phyloP scores from a whole-genome alignment of 2,329 filamentous ascomycete species.

The Fusarium sp. region DNA sequence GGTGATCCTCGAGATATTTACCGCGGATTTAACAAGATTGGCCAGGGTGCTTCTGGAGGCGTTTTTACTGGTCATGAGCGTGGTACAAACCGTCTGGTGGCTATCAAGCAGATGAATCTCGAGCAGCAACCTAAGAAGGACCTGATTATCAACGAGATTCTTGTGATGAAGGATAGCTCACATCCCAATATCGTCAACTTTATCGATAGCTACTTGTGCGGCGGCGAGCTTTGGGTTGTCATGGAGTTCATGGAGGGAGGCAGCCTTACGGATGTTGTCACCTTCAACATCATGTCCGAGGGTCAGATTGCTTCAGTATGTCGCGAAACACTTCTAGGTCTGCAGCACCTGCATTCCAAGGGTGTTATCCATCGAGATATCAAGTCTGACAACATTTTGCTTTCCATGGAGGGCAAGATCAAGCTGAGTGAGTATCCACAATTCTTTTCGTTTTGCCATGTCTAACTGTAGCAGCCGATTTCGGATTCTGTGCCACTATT shows the following conservation, averaged over 20 bases:
- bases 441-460: neutral
- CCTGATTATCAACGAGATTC: conserved; percentile 97
- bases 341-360: conserved; percentile 97
- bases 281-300: conserved; percentile 99
- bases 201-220: conserved; percentile 93
- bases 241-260: conserved; percentile 99
- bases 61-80: conserved; percentile 92
- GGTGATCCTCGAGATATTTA: conserved; percentile 92
- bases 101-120: conserved; percentile 99
- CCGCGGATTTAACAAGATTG: conserved; percentile 90
- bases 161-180: conserved; percentile 99
- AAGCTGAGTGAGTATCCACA: conserved; percentile 83
- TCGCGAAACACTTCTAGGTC: conserved; percentile 87
- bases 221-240: conserved; percentile 95
- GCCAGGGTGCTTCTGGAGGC: conserved; percentile 95
- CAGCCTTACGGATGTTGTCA: conserved; percentile 96
- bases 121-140: conserved; percentile 99
- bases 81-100: conserved; percentile 86
- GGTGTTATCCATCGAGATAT: conserved; percentile 98
- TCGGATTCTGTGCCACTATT: conserved; percentile 98
- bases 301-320: conserved; percentile 97
- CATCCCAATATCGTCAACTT: conserved; percentile 99
- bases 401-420: conserved; percentile 94
- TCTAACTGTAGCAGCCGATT: conserved; percentile 77
- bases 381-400: conserved; percentile 97